Evolutionary conservation across 352 stramenopile genomes (phyloP), one percentile per base, ranked within the genome.

Genomic region (Paralagenidium karlingii): DNA sequence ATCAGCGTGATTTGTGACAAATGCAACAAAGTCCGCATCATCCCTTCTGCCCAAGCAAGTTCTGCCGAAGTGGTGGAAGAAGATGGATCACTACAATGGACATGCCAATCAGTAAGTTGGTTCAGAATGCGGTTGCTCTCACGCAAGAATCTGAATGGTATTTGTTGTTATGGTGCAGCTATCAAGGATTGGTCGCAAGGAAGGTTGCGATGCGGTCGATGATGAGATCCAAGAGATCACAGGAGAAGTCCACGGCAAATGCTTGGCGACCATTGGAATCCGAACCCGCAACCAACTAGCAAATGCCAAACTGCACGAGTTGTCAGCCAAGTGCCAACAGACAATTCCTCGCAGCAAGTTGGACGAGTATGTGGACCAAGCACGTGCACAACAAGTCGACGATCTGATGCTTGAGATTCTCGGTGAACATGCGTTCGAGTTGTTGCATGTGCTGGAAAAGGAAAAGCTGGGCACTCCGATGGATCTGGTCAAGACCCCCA

Each of bases 391-490:
- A 37, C 68, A 88, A 51, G 51, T 92, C 18, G 85, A 92, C 44
- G 76, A 89, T 40, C 55, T 64, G 34, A 86, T 92, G 60, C 30
- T 39, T 28, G 68, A 92, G 40, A 65, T 89, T 31, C 49, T 85
- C 9, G 62, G 64, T 4, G 50, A 46, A 16, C 58, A 82, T 5
- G 13, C 28, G 12, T 18, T 12, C 24, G 47, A 63, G 2, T 24
- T 84, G 5, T 40, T 87, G n/a, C 53, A 61, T 19, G 31, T 43
- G 15, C 45, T 92, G 31, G 74, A 89, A 51, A 43, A 77, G 15
- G 57, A 80, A 40, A 92, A 92, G 57, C 58, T 92, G 5, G 78
- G 73, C 0, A 92, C 78, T 5, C 78, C 76, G 13, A 68, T 73
- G 2, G 78, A 92, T 60, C 47, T 92, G 27, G 50, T 79, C 15